These are phyloP conservation scores for Glycine tomentella DNA, from an alignment of 306 rosid genomes.

Conservation along the genomic window DNA sequence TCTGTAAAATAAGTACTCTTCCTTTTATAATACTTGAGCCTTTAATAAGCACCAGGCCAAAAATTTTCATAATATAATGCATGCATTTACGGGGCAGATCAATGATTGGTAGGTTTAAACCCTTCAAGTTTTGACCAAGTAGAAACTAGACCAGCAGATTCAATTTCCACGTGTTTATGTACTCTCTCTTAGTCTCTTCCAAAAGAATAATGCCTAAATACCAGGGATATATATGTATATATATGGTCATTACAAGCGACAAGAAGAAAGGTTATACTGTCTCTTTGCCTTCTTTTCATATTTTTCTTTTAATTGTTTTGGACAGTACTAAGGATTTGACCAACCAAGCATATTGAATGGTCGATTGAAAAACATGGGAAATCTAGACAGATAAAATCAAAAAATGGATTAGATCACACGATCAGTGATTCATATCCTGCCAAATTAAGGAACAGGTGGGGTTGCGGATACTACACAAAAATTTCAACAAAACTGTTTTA, in stretches of 20 bases:
- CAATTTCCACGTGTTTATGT: background rate
- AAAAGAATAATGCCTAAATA: background rate
- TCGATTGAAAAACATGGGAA: background rate
- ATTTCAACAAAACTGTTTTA: background rate
- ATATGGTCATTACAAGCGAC: background rate
- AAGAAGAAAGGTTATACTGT: background rate
- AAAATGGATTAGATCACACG: background rate
- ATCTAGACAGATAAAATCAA: background rate
- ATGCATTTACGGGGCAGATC: background rate
- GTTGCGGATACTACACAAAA: background rate
- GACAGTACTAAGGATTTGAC: background rate
- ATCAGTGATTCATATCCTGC: background rate
- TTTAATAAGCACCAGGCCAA: background rate
- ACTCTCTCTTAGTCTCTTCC: background rate
- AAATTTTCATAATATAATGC: background rate
- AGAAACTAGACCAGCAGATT: background rate
- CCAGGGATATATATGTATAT: background rate
- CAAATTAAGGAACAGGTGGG: background rate
- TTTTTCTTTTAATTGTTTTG: background rate
- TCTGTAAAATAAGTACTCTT: no score
- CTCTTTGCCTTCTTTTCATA: background rate
- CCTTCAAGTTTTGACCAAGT: background rate
- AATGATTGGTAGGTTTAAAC: background rate
- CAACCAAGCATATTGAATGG: background rate
- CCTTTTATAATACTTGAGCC: background rate